phyloP scores from a whole-genome alignment of 139 green algal species.

The Mesotaenium endlicherianum region DNA sequence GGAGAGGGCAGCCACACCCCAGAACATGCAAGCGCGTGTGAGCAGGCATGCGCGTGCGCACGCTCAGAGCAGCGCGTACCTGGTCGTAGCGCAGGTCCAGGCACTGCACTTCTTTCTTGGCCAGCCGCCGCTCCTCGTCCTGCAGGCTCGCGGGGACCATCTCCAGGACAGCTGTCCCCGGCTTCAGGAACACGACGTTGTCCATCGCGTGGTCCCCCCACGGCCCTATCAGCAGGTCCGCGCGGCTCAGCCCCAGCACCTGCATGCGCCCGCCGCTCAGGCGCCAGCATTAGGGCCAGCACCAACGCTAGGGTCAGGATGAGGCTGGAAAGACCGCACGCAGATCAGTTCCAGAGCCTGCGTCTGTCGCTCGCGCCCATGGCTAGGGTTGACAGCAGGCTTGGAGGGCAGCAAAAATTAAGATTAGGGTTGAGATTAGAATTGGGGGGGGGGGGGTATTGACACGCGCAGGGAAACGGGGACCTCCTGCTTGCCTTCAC shows the following conservation, averaged over 20 bases:
- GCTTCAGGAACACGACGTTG: constrained; percentile 30
- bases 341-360: no score
- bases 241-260: constrained; percentile 17
- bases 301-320: no score
- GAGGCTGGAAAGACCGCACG: no score
- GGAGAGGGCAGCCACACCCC: not conserved
- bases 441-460: no score
- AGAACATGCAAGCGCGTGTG: not conserved
- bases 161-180: constrained; percentile 26
- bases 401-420: no score
- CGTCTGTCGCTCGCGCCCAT: no score
- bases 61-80: not conserved
- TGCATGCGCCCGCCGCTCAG: not conserved
- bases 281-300: no score
- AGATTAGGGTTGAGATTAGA: no score
- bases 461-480: no score
- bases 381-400: no score
- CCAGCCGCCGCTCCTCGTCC: constrained; percentile 9
- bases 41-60: not conserved
- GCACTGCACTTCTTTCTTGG: constrained; percentile 6
- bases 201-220: constrained; percentile 22
- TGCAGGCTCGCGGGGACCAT: constrained; percentile 1
- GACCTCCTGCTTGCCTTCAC: no score
- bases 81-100: constrained; percentile 18
- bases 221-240: constrained; percentile 24